Percentiles rank a stretch among this genome's conserved stretches.
These are phyloP conservation scores for Penicillium coprophilum DNA, from an alignment of 495 filamentous ascomycete genomes.

Conservation along the genomic window DNA sequence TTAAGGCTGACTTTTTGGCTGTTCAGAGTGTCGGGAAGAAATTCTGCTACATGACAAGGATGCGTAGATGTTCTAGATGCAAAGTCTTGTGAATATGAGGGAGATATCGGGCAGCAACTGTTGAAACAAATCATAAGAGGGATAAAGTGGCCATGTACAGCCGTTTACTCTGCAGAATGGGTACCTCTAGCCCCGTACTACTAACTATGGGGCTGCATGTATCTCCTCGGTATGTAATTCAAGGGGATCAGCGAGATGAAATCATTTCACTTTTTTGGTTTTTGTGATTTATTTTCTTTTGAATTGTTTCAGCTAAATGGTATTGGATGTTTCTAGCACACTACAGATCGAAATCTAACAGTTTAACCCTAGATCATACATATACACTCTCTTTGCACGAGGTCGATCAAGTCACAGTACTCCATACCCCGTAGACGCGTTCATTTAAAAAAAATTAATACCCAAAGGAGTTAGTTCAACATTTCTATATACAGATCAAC, in stretches of 20 bases:
- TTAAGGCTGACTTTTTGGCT: slow-evolving; percentile 4
- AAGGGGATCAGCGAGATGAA: slow-evolving; percentile 29
- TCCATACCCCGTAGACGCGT: not conserved
- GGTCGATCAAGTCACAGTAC: not conserved
- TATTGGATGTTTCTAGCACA: not conserved
- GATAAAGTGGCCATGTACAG: slow-evolving; percentile 24
- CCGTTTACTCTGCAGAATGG: slow-evolving; percentile 21
- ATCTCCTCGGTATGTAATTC: slow-evolving; percentile 30
- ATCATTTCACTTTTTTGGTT: slow-evolving; percentile 11
- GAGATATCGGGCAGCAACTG: slow-evolving; percentile 28
- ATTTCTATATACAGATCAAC: slow-evolving; percentile 18
- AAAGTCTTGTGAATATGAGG: not conserved
- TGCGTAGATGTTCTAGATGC: not conserved
- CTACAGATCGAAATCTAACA: no score
- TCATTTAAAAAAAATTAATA: not conserved
- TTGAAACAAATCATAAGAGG: slow-evolving; percentile 29
- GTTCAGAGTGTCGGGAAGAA: slow-evolving; percentile 1
- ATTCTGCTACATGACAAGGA: slow-evolving; percentile 24
- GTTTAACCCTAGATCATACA: not conserved
- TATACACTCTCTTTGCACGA: not conserved
- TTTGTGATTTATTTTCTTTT: not conserved
- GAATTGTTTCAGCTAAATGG: not conserved
- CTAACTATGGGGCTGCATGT: slow-evolving; percentile 25
- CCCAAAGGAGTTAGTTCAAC: not conserved
- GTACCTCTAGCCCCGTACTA: slow-evolving; percentile 21